phyloP scores from a whole-genome alignment of 2,329 filamentous ascomycete genomes.

The Aureobasidium leucospermi region DNA sequence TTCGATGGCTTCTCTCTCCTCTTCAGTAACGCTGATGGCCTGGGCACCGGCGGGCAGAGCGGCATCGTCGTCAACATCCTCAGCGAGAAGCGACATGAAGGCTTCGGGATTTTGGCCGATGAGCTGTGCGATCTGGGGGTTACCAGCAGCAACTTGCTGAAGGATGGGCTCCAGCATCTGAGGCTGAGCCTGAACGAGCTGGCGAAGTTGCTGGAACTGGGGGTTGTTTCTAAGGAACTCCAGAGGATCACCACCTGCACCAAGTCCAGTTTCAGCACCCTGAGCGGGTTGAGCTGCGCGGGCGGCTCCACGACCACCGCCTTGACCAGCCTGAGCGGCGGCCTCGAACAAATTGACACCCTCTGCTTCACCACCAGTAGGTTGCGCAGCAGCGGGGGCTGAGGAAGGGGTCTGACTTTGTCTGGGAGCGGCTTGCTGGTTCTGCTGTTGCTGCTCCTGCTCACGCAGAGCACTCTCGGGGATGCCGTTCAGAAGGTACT shows the following conservation, averaged over 20 bases:
- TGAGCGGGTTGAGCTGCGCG: conserved; percentile 34
- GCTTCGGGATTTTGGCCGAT: conserved; percentile 90
- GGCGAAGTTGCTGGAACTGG: conserved; percentile 94
- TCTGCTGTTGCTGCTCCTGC: conserved; percentile 38
- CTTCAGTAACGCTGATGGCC: conserved; percentile 84
- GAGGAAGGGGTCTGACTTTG: conserved; percentile 27
- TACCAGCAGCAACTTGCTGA: conserved; percentile 89
- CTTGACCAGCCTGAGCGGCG: conserved; percentile 65
- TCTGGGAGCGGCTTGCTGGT: not conserved
- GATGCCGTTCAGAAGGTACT: conserved; percentile 90
- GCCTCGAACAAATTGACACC: conserved; percentile 87
- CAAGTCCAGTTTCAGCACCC: conserved; percentile 30
- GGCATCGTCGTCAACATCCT: conserved; percentile 74
- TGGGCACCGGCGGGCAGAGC: conserved; percentile 82
- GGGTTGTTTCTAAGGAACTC: conserved; percentile 93
- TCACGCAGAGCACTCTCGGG: conserved; percentile 75
- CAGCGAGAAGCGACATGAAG: conserved; percentile 82
- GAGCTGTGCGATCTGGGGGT: conserved; percentile 86
- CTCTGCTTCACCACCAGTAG: conserved; percentile 48
- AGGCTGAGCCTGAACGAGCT: conserved; percentile 94
- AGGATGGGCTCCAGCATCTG: conserved; percentile 98
- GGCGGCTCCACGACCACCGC: conserved; percentile 36
- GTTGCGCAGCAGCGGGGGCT: conserved; percentile 30
- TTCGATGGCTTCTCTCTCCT: conserved; percentile 95
- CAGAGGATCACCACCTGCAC: conserved; percentile 51